Percentiles rank a stretch among this genome's conserved stretches.
Evolutionary conservation across 495 filamentous ascomycete genomes (phyloP).

Genomic region (Lasiosphaeriaceae sp.): DNA sequence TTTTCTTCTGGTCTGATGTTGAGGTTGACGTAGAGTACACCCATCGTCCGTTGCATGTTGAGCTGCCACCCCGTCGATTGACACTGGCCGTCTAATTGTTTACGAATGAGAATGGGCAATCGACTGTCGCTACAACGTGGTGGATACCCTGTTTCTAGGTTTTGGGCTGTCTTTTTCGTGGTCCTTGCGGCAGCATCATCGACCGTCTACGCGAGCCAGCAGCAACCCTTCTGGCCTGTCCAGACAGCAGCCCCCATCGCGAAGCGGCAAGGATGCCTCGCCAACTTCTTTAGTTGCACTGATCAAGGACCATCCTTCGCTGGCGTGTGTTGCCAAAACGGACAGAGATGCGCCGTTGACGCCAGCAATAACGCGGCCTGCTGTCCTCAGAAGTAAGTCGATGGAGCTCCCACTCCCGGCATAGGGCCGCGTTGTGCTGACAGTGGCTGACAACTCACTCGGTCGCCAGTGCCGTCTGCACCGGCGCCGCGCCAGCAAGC

Average conservation of each 20-base stretch:
- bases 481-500: constrained; percentile 42
- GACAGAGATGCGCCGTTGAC: constrained; percentile 40
- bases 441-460: background rate
- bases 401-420: too few species aligned
- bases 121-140: background rate
- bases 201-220: constrained; percentile 13
- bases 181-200: constrained; percentile 9
- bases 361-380: constrained; percentile 40
- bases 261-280: constrained; percentile 28
- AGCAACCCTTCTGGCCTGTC: constrained; percentile 28
- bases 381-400: constrained; percentile 42
- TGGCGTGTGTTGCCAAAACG: constrained; percentile 42
- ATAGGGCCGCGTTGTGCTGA: background rate
- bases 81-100: too few species aligned
- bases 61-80: too few species aligned
- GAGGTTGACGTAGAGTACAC: too few species aligned
- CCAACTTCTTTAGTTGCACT: constrained; percentile 43
- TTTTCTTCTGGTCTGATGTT: too few species aligned
- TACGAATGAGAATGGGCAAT: background rate
- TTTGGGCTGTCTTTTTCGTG: constrained; percentile 1
- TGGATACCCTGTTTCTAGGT: background rate
- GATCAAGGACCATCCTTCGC: constrained; percentile 34
- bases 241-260: constrained; percentile 22
- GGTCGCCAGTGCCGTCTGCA: constrained; percentile 38
- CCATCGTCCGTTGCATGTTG: too few species aligned